Evolutionary conservation across 2,329 filamentous ascomycete species (phyloP).

Genomic region (Aspergillus glaucus): DNA sequence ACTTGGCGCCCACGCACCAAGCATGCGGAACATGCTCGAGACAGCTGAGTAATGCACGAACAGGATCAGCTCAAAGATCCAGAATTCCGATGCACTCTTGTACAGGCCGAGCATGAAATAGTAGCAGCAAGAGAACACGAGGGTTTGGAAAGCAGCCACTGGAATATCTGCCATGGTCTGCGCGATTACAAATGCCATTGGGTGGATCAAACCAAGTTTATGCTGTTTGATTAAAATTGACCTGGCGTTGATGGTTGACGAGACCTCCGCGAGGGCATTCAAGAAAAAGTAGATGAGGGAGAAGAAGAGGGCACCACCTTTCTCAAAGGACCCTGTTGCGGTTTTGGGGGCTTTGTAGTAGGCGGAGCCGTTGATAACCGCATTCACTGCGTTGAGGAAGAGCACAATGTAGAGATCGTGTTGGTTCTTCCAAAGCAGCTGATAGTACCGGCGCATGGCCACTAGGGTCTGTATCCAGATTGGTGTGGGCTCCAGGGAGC

Average conservation of each 20-base stretch:
- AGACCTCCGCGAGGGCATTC: constrained; percentile 73
- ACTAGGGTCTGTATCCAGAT: constrained; percentile 80
- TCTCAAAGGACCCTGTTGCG: constrained; percentile 66
- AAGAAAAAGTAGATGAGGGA: constrained; percentile 81
- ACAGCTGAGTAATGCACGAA: constrained; percentile 64
- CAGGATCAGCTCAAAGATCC: constrained; percentile 68
- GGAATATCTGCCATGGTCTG: constrained; percentile 74
- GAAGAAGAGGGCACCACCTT: constrained; percentile 76
- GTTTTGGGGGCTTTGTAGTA: constrained; percentile 64
- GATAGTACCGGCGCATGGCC: constrained; percentile 74
- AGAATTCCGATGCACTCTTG: constrained; percentile 68
- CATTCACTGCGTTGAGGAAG: constrained; percentile 64
- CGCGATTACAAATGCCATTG: constrained; percentile 74
- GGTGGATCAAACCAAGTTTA: constrained; percentile 74
- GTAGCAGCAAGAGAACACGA: constrained; percentile 67
- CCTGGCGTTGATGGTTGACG: constrained; percentile 66
- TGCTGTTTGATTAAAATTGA: constrained; percentile 78
- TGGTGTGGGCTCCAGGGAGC: constrained; percentile 75
- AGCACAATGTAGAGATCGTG: constrained; percentile 70
- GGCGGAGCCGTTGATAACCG: constrained; percentile 71
- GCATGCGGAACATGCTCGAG: constrained; percentile 70
- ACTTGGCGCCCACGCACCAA: constrained; percentile 68
- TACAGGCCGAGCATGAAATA: constrained; percentile 72
- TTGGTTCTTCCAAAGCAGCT: constrained; percentile 79
- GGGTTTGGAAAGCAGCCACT: constrained; percentile 64